Evolutionary conservation across 176 grass and related monocot species (phyloP).

Genomic region (Oryza rufipogon): DNA sequence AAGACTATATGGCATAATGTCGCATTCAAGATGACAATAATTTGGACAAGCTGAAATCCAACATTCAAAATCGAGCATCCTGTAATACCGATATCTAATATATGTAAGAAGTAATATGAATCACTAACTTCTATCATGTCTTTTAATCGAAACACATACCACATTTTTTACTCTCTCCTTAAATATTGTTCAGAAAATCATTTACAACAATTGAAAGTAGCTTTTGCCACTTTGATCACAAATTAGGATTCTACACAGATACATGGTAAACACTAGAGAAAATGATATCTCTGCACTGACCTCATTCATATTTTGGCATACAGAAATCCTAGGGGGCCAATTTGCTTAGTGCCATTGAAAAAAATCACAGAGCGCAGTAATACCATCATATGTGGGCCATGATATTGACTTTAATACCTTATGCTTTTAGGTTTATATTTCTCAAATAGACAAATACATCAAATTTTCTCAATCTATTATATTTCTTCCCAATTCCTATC

Average conservation of each 20-base stretch:
- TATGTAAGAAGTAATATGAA: not conserved
- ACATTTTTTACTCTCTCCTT: not conserved
- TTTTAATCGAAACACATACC: not conserved
- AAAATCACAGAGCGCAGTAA: too few species aligned
- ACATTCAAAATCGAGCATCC: not conserved
- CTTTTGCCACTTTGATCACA: not conserved
- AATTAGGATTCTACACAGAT: not conserved
- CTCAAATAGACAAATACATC: not conserved
- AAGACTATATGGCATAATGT: slow-evolving; percentile 3
- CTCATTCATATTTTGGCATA: not conserved
- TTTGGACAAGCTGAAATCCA: not conserved
- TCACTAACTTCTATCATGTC: not conserved
- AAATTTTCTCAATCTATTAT: not conserved
- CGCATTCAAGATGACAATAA: not conserved
- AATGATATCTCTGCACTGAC: not conserved
- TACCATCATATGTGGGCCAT: too few species aligned
- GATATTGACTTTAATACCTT: not conserved
- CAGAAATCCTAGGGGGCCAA: not conserved
- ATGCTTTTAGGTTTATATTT: not conserved
- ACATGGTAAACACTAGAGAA: not conserved
- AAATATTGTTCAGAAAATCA: not conserved
- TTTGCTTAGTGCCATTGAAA: too few species aligned
- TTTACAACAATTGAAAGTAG: not conserved
- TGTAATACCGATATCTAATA: not conserved
- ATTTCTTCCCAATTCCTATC: not conserved